Conservation (phyloP, 75 land plant species). For the Pinus tabuliformis region DNA sequence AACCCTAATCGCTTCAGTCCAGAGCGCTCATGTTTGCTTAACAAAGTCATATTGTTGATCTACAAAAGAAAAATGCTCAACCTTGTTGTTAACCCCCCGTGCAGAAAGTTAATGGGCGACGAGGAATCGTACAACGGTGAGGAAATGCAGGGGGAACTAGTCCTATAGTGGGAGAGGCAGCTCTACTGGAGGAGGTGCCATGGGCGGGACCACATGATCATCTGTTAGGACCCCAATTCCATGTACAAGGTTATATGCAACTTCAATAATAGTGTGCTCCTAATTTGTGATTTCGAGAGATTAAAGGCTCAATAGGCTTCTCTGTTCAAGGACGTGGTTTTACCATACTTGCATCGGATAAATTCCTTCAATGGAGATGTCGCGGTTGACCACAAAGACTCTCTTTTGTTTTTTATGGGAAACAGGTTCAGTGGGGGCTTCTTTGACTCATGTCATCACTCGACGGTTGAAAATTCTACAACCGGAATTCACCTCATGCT, state of each 20-base stretch:
- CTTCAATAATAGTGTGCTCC: constrained; percentile 57
- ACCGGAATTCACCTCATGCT: too few species aligned
- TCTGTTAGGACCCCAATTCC: constrained; percentile 92
- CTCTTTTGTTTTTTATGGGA: constrained; percentile 88
- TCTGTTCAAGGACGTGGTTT: constrained; percentile 78
- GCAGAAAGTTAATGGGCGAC: constrained; percentile 1
- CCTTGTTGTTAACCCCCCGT: constrained; percentile 45
- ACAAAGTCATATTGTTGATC: too few species aligned
- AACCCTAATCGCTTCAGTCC: too few species aligned
- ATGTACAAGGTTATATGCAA: constrained; percentile 50
- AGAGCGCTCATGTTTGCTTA: too few species aligned
- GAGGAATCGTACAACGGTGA: constrained; percentile 42
- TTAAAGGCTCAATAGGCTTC: constrained; percentile 66
- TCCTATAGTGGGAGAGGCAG: constrained; percentile 66
- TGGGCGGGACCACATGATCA: constrained; percentile 85
- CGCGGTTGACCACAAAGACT: constrained; percentile 38
- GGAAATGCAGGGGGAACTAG: constrained; percentile 70
- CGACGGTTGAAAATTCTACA: too few species aligned
- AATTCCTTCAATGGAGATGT: constrained; percentile 39
- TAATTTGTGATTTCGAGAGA: constrained; percentile 92
- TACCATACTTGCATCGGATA: constrained; percentile 87
- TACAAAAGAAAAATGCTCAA: too few species aligned
- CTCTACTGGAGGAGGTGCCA: constrained; percentile 58
- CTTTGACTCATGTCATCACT: too few species aligned
- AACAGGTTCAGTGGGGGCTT: constrained; percentile 77